Evolutionary conservation across 129 eudicot species (phyloP).

Genomic region (Flaveria ramosissima): DNA sequence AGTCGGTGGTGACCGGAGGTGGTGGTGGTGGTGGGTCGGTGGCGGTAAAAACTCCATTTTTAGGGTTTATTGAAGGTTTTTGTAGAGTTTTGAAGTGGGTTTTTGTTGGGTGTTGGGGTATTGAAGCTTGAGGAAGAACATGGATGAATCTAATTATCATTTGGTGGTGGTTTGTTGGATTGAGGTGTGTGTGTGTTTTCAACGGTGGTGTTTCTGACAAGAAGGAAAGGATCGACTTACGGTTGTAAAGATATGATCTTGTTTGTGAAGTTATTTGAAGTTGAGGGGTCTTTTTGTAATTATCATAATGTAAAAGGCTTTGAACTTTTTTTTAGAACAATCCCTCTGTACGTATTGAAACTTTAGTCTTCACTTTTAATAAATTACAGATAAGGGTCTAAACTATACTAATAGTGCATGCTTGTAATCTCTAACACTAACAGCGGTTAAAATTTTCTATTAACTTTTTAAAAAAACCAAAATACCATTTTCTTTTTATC

Average conservation of each 20-base stretch:
- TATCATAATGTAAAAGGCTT: no score
- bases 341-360: no score
- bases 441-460: no score
- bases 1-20: conserved; percentile 43
- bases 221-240: background rate
- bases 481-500: no score
- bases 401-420: no score
- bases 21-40: conserved; percentile 39
- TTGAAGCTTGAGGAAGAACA: conserved; percentile 29
- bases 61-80: conserved; percentile 36
- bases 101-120: conserved; percentile 23
- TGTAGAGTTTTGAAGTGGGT: conserved; percentile 19
- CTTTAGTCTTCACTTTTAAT: no score
- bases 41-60: conserved; percentile 34
- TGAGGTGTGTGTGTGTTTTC: background rate
- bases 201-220: background rate
- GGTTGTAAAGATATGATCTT: background rate
- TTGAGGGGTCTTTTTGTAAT: background rate
- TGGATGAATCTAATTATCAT: conserved; percentile 37
- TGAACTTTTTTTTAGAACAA: no score
- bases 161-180: conserved; percentile 5
- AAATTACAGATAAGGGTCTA: no score
- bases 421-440: no score
- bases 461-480: no score
- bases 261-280: conserved; percentile 8